These are phyloP conservation scores for Heracleum sosnowskyi DNA, from an alignment of 129 eudicot genomes.

Conservation along the genomic window DNA sequence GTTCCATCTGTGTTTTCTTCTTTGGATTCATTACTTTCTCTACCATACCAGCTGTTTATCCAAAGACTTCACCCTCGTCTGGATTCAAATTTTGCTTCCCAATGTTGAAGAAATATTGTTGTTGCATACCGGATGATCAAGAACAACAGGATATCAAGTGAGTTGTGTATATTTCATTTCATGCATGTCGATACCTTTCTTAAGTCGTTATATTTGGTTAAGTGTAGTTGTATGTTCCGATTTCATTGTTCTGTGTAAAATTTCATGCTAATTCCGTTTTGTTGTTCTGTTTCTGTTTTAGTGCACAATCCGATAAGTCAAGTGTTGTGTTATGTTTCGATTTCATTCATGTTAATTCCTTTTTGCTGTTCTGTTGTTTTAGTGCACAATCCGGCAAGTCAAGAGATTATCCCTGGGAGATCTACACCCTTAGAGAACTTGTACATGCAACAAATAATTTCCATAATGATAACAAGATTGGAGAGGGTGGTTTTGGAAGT, in stretches of 20 bases:
- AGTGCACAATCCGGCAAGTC: slow-evolving; percentile 33
- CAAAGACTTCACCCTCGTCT: neutral
- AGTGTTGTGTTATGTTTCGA: too few species aligned
- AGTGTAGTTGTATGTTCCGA: neutral
- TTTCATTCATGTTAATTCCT: too few species aligned
- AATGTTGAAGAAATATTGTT: slow-evolving; percentile 29
- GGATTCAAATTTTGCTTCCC: neutral
- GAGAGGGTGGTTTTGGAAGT: slow-evolving; percentile 91
- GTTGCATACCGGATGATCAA: slow-evolving; percentile 30
- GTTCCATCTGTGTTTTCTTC: slow-evolving; percentile 28
- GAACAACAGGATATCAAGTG: slow-evolving; percentile 36
- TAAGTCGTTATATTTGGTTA: neutral
- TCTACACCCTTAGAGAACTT: slow-evolving; percentile 71
- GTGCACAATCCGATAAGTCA: neutral
- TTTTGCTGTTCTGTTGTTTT: slow-evolving; percentile 1
- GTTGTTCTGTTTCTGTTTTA: too few species aligned
- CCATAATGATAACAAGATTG: slow-evolving; percentile 67
- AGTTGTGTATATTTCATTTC: neutral
- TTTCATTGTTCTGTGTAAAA: neutral
- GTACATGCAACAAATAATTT: slow-evolving; percentile 70
- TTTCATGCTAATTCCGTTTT: neutral
- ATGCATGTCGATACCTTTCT: neutral
- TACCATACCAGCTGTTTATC: neutral
- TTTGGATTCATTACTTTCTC: neutral
- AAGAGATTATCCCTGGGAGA: slow-evolving; percentile 72